phyloP scores from a whole-genome alignment of 2,329 filamentous ascomycete genomes.

The Paecilomyces variotii region DNA sequence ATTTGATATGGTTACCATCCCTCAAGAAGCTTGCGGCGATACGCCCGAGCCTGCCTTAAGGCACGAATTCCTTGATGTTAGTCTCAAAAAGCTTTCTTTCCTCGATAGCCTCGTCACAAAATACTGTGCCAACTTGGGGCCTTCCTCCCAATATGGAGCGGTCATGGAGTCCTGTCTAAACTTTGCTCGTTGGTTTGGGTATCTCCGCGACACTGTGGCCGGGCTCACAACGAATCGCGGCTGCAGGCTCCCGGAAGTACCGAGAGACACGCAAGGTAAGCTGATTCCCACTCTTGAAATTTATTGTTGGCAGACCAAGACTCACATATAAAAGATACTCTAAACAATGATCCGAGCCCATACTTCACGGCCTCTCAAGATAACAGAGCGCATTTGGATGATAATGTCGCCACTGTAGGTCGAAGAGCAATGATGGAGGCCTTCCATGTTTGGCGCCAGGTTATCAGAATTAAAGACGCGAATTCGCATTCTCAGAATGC shows the following conservation, averaged over 20 bases:
- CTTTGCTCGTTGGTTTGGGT: conserved; percentile 14
- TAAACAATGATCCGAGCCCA: background rate
- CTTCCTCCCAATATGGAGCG: conserved; percentile 10
- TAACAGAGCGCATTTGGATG: background rate
- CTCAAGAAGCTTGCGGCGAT: background rate
- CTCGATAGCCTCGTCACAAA: conserved; percentile 6
- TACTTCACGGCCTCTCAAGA: background rate
- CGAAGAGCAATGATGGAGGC: conserved; percentile 8
- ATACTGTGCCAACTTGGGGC: conserved; percentile 12
- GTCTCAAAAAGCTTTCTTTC: background rate
- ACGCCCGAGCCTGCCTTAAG: background rate
- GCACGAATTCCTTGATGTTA: background rate
- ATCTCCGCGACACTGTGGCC: conserved; percentile 17
- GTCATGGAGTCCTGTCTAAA: conserved; percentile 13
- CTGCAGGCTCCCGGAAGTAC: conserved; percentile 9
- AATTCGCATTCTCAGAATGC: background rate
- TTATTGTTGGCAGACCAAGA: background rate
- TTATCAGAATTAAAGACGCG: conserved; percentile 8
- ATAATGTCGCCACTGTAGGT: conserved; percentile 6
- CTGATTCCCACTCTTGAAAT: background rate
- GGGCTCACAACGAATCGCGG: conserved; percentile 8
- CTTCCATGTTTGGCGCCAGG: conserved; percentile 11
- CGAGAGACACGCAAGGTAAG: background rate
- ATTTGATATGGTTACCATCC: background rate
- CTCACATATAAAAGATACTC: background rate